Evolutionary conservation across 129 eudicot species (phyloP), one percentile per base, ranked within the genome.

Genomic region (Centaurea solstitialis): DNA sequence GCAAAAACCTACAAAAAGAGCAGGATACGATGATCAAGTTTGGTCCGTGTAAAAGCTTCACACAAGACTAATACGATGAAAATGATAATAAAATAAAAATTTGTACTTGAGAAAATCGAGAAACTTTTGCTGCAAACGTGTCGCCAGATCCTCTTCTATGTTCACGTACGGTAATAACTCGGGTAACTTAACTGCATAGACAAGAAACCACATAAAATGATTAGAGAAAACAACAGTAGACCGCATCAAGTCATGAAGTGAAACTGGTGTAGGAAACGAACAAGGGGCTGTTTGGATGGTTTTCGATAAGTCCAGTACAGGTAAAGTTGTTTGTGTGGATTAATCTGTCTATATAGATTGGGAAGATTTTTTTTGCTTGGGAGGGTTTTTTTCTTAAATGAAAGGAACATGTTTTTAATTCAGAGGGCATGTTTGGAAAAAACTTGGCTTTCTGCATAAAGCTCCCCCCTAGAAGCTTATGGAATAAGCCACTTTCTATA

Each of bases 121-220:
- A 83, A 95, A 72, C 45, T 93, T 93, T 87, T 91, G 97, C 87
- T 91, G 97, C 90, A 95, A 74, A 53, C 87, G 85, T 33, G 74
- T 75, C 24, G 86, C 80, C 7, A 97, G 83, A 85, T 89, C 99
- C 81, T 95, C 98, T 39, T 95, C 99, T 39, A 95, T 89, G 85
- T 89, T 89, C 73, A 86, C 87, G 40, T 83, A 88, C 50, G 91
- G 86, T 86, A 95, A 79, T 79, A 95, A 81, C 66, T 91, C 98
- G 0, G 98, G 99, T 83, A 95, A 83, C 88, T 95, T 95, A 50
- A 95, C 99, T 95, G 98, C 86, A 84, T 71, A 86, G 8, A 74
- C 78, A 83, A 68, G 30, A 62, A 74, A 64, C 30, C 13, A 28
- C 39, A 65, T 66, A 15, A 67, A 37, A 82, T 65, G 30, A 26